Evolutionary conservation across 2,329 filamentous ascomycete genomes (phyloP), one percentile per base, ranked within the genome.

Genomic region (Verticillium dahliae): DNA sequence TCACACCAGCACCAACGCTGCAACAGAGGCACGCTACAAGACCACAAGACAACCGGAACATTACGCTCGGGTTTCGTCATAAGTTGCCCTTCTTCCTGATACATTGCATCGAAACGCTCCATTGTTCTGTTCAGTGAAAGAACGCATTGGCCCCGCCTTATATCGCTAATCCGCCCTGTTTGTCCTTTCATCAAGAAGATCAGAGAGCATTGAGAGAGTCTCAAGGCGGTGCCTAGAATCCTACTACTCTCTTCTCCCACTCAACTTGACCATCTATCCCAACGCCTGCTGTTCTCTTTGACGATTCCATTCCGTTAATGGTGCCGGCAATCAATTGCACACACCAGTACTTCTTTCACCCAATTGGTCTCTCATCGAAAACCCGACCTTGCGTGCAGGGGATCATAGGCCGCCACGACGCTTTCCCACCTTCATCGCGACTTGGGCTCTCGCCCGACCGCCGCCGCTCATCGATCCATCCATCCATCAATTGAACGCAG

Each of bases 361-460:
- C 45, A 52, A 52, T 27, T 18, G 45, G 45, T 52, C 10, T 10
- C 18, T 52, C 45, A 52, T 18, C 45, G 22, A 11, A 14, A n/a
- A 27, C 9, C 27, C 7, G 18, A n/a, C 45, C 22, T 18, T 22
- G 11, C 35, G 27, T 31, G 27, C 45, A 22, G 45, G 45, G 45
- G 45, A 52, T 18, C 22, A 52, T 27, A 52, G 45, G 45, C 18
- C 22, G 45, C 18, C 18, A 27, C n/a, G 22, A 52, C 45, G 15
- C 10, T 9, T 18, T 18, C 7, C 45, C 45, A 14, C 13, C 45
- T 52, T 18, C 45, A 27, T 18, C 45, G 45, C 45, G 45, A 52
- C 45, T 52, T 52, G 45, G 45, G 45, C n/a, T 39, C 15, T 52
- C 34, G 54, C 55, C 38, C 34, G 52, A 61, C 39, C 61, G 59